Evolutionary conservation across 2,329 filamentous ascomycete genomes (phyloP).

Genomic region (Penicillium expansum): DNA sequence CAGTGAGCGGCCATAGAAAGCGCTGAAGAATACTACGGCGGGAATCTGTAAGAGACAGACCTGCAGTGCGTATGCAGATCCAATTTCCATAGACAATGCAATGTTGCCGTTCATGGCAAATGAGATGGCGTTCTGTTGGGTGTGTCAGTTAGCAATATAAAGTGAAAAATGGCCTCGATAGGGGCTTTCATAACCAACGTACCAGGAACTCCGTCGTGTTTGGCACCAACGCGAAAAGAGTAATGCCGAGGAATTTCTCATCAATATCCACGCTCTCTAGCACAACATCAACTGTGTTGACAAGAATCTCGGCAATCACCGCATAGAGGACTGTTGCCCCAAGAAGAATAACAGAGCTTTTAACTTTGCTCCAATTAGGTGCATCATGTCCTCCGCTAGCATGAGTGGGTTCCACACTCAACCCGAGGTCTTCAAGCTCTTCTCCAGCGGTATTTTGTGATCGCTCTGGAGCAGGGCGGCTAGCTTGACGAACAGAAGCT

Average conservation of each 20-base stretch:
- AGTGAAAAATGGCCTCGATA: not conserved
- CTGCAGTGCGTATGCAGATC: slow-evolving; percentile 92
- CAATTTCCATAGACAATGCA: slow-evolving; percentile 97
- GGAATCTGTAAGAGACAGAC: slow-evolving; percentile 94
- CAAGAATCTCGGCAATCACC: slow-evolving; percentile 94
- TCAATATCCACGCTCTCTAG: slow-evolving; percentile 86
- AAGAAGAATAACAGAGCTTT: slow-evolving; percentile 86
- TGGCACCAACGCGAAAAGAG: slow-evolving; percentile 90
- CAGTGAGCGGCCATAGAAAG: slow-evolving; percentile 62
- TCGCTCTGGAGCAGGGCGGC: slow-evolving; percentile 38
- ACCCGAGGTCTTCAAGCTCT: slow-evolving; percentile 49
- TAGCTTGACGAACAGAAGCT: slow-evolving; percentile 29
- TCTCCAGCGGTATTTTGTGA: slow-evolving; percentile 36
- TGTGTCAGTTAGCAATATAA: slow-evolving; percentile 12
- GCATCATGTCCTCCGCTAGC: slow-evolving; percentile 80
- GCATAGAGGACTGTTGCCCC: slow-evolving; percentile 89
- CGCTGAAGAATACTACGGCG: slow-evolving; percentile 86
- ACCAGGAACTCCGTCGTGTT: slow-evolving; percentile 98
- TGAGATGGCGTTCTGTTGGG: slow-evolving; percentile 83
- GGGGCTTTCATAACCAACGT: slow-evolving; percentile 38
- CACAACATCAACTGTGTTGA: slow-evolving; percentile 96
- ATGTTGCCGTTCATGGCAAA: slow-evolving; percentile 99
- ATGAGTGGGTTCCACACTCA: slow-evolving; percentile 42
- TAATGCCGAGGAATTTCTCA: slow-evolving; percentile 96
- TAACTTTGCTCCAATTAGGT: slow-evolving; percentile 93